phyloP scores from a whole-genome alignment of 1,284 basidiomycete genomes.

The Trichosporon sp. region DNA sequence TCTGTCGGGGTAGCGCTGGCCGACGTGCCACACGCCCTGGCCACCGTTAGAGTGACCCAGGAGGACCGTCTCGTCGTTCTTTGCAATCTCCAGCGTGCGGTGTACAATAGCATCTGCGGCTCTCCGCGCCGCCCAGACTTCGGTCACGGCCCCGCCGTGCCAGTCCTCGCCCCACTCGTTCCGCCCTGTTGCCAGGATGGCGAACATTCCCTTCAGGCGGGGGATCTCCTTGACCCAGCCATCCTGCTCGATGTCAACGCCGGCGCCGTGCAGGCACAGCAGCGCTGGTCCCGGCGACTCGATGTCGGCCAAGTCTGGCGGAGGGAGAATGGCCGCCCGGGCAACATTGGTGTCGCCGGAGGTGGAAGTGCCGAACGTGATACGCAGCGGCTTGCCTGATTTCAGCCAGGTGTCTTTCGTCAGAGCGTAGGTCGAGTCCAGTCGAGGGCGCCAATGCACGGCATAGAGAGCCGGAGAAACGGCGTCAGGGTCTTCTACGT shows the following conservation, averaged over 20 bases:
- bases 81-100: not conserved
- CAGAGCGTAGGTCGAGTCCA: not conserved
- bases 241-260: constrained; percentile 28
- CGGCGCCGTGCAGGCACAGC: constrained; percentile 44
- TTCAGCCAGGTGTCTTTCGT: not conserved
- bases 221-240: constrained; percentile 33
- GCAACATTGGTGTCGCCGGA: not conserved
- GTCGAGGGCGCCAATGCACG: not conserved
- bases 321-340: not conserved
- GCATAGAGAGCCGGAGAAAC: not conserved
- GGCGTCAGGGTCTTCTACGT: not conserved
- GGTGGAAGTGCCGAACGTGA: not conserved
- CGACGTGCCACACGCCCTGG: constrained; percentile 77
- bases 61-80: constrained; percentile 39
- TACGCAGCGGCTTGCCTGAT: not conserved
- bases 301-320: not conserved
- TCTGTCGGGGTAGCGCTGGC: constrained; percentile 68
- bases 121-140: constrained; percentile 38
- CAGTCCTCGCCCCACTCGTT: constrained; percentile 48
- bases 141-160: constrained; percentile 42
- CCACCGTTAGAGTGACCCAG: constrained; percentile 91
- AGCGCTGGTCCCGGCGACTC: constrained; percentile 24
- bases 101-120: constrained; percentile 8
- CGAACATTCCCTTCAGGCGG: constrained; percentile 26
- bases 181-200: constrained; percentile 39